phyloP scores from a whole-genome alignment of 1,139 yeast species.

The Geotrichum histeridarum region DNA sequence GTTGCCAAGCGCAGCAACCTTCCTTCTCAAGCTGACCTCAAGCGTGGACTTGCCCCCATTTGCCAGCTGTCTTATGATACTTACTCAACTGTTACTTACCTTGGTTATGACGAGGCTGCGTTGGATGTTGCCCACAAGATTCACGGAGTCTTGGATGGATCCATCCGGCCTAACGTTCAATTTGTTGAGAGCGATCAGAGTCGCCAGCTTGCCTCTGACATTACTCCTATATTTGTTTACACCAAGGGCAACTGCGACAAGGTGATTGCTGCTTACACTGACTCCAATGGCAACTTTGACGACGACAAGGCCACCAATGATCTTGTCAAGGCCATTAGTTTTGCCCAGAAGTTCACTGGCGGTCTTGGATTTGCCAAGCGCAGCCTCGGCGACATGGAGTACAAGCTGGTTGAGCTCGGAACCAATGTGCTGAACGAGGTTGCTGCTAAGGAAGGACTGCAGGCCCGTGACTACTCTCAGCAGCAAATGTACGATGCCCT shows the following conservation, averaged over 20 bases:
- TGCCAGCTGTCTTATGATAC: constrained; percentile 1
- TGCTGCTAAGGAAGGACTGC: neutral
- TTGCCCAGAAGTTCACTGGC: constrained; percentile 1
- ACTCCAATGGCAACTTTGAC: constrained; percentile 10
- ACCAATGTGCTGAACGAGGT: neutral
- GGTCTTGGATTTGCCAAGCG: neutral
- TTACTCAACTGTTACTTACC: neutral
- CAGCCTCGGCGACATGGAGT: neutral
- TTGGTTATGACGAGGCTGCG: constrained; percentile 5
- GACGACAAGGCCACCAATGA: constrained; percentile 8
- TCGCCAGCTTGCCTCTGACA: constrained; percentile 9
- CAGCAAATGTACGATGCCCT: constrained; percentile 4
- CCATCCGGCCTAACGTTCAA: neutral
- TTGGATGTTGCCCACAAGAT: constrained; percentile 8
- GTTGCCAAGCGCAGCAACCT: constrained; percentile 3
- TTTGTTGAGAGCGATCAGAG: constrained; percentile 1
- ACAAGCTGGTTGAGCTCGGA: constrained; percentile 8
- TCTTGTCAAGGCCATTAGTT: neutral
- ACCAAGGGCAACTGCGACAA: neutral
- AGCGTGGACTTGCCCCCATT: constrained; percentile 9
- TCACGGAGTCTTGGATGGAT: constrained; percentile 4
- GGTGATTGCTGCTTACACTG: neutral
- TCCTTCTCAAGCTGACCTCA: constrained; percentile 10
- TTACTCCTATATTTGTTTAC: constrained; percentile 6
- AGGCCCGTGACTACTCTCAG: constrained; percentile 1